Evolutionary conservation across 2,329 filamentous ascomycete genomes (phyloP), one percentile per base, ranked within the genome.

Genomic region (Rutstroemia sp.): DNA sequence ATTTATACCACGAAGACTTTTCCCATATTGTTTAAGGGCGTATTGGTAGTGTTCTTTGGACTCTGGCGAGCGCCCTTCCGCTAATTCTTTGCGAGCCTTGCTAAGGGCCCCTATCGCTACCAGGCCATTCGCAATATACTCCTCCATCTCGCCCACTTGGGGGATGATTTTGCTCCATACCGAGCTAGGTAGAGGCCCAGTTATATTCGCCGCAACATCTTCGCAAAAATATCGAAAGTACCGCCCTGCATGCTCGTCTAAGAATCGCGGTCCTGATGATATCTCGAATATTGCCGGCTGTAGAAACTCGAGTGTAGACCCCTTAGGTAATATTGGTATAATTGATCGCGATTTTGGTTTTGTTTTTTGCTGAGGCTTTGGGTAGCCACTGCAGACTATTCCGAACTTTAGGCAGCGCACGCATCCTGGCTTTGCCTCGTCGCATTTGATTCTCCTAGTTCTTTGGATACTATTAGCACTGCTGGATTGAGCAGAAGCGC

Each of bases 391-490:
- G 42, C 63, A 65, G n/a, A 50, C 18, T 7, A 59, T 49, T 4
- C 60, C 61, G 5, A 61, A 58, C 23, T 52, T 60, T 2, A 25
- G 45, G 39, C 63, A 65, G n/a, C 57, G 52, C n/a, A 23, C 39
- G 47, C 63, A 65, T 9, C 39, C 42, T 12, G 63, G 63, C 19
- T 57, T 53, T 19, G 39, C 37, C 52, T 65, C 63, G 48, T 63
- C 63, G 45, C 63, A 65, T 54, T 65, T 64, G 6, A 65, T 49
- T 27, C 58, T 54, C 61, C 82, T 73, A 59, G 76, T 74, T 67
- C 81, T 84, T 58, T 4, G 8, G 18, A 21, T n/a, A 10, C 12
- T 3, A 52, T 42, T 49, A 37, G 6, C 19, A 54, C 10, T 34
- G 30, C 30, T 14, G 10, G 8, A 45, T 52, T 4, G 10, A 44